Conservation (phyloP, 305 asterid species). For the Nicotiana rustica region DNA sequence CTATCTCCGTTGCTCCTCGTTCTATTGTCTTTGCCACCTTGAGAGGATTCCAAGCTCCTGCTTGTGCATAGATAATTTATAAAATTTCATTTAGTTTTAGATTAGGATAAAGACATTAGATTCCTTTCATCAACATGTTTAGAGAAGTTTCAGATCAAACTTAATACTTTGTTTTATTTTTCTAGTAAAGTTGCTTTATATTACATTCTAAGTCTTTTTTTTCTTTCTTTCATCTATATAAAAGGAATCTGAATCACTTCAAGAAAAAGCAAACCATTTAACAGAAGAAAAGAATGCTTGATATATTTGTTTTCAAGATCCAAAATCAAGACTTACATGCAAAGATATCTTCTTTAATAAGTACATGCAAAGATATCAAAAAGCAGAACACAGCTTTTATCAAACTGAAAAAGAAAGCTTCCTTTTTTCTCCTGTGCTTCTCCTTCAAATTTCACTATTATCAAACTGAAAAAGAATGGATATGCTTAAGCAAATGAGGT, state of each 20-base stretch:
- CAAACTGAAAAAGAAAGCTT: conserved; percentile 40
- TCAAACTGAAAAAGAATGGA: conserved; percentile 50
- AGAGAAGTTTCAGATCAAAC: conserved; percentile 9
- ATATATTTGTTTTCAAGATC: conserved; percentile 49
- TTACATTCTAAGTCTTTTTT: conserved; percentile 1
- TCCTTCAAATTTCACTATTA: conserved; percentile 44
- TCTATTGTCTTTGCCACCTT: conserved; percentile 62
- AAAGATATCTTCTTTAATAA: conserved; percentile 46
- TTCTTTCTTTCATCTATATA: not conserved
- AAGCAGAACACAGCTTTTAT: conserved; percentile 35
- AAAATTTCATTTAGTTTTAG: not conserved
- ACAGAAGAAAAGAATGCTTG: conserved; percentile 64
- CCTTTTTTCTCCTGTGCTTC: conserved; percentile 44
- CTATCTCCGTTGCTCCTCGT: conserved; percentile 55
- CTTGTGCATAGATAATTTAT: conserved; percentile 55
- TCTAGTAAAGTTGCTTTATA: conserved; percentile 21
- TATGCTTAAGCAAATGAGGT: conserved; percentile 67
- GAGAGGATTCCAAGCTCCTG: conserved; percentile 67
- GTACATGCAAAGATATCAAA: conserved; percentile 59
- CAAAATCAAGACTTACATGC: conserved; percentile 63
- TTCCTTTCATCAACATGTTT: not conserved
- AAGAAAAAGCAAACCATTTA: conserved; percentile 23
- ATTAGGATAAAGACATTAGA: not conserved
- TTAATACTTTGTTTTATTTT: not conserved
- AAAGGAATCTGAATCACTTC: not conserved